Evolutionary conservation across 2,329 filamentous ascomycete species (phyloP).

Genomic region (Chaetothyriales sp.): DNA sequence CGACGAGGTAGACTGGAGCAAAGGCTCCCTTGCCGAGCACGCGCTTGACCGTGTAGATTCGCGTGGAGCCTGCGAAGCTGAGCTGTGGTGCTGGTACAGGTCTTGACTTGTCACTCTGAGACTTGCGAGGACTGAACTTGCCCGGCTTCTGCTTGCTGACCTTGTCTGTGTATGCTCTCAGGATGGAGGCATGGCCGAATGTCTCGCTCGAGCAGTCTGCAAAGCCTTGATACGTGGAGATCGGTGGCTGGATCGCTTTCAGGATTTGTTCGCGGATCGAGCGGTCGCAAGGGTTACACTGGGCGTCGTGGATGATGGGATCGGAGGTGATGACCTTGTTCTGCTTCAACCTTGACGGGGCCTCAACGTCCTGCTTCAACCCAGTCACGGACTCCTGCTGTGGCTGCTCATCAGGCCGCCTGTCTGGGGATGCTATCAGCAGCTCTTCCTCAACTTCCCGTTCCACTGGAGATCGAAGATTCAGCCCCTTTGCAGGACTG

Average conservation of each 20-base stretch:
- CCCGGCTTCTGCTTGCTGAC: constrained; percentile 34
- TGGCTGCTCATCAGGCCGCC: background rate
- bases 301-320: constrained; percentile 62
- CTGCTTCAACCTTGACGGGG: no score
- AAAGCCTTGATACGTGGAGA: constrained; percentile 64
- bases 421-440: constrained; percentile 1
- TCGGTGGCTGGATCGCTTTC: constrained; percentile 53
- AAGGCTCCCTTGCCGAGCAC: constrained; percentile 90
- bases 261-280: constrained; percentile 60
- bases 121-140: constrained; percentile 29
- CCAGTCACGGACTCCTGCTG: no score
- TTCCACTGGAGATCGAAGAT: constrained; percentile 27
- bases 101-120: constrained; percentile 41
- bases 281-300: constrained; percentile 84
- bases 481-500: constrained; percentile 40
- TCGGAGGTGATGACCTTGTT: constrained; percentile 17
- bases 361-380: no score
- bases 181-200: constrained; percentile 55
- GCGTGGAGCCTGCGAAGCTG: constrained; percentile 48
- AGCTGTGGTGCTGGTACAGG: constrained; percentile 46
- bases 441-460: constrained; percentile 1
- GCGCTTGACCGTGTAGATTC: constrained; percentile 61
- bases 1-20: constrained; percentile 84
- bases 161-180: constrained; percentile 66
- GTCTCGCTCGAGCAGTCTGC: constrained; percentile 52